Conservation (phyloP, 306 rosid genomes). For the Abrus precatorius region DNA sequence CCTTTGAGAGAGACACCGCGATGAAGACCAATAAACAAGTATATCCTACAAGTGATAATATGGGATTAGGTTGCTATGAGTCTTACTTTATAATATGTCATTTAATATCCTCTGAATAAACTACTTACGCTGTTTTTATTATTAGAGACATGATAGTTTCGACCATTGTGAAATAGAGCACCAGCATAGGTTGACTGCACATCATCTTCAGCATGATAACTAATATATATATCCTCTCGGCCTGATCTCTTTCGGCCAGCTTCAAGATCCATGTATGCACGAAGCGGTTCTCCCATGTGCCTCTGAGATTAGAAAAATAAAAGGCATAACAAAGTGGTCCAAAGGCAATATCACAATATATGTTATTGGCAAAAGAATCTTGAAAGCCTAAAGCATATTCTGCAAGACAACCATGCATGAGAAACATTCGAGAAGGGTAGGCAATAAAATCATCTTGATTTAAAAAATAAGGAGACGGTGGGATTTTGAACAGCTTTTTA, state of each 20-base stretch:
- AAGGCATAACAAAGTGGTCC: constrained; percentile 36
- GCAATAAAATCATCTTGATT: constrained; percentile 7
- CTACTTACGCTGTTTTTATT: constrained; percentile 68
- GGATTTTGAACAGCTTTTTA: constrained; percentile 1
- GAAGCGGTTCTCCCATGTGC: constrained; percentile 75
- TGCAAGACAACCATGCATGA: constrained; percentile 22
- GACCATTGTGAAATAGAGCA: constrained; percentile 81
- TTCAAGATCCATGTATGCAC: constrained; percentile 94
- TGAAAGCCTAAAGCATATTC: constrained; percentile 2
- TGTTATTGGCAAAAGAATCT: constrained; percentile 19
- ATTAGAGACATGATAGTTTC: constrained; percentile 77
- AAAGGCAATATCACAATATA: constrained; percentile 16
- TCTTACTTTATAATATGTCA: neutral
- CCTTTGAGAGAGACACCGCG: constrained; percentile 88
- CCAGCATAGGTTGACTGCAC: constrained; percentile 96
- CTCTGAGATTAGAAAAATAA: constrained; percentile 59
- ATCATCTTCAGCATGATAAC: constrained; percentile 92
- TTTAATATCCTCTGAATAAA: neutral
- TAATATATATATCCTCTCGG: constrained; percentile 75
- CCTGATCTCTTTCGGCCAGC: constrained; percentile 84
- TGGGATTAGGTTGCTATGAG: constrained; percentile 24
- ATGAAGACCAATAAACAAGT: constrained; percentile 96
- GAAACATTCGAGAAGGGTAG: constrained; percentile 22
- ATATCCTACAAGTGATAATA: constrained; percentile 64
- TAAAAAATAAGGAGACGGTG: neutral